Base-by-base conservation (phyloP, 2,329 filamentous ascomycete genomes). In the Neoascochyta sp. region DNA sequence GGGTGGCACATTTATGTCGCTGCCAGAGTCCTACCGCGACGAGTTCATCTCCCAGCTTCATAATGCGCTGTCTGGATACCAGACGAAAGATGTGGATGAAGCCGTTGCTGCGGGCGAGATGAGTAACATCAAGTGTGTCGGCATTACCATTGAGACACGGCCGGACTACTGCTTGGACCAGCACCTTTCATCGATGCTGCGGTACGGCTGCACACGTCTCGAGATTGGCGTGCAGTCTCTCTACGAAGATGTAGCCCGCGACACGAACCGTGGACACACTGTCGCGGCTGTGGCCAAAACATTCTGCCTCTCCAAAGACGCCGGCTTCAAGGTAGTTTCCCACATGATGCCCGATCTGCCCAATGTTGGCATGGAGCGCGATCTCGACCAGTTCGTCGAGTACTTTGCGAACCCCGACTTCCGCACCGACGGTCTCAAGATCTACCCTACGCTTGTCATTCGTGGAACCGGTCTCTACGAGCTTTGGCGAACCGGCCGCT, bases 321-420 rank as follows among this genome's bases (percentile, higher is more conserved):
- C 93, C 5, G 92, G 92, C 1, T 98, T 95, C 75, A 98, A 98
- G 64, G 92, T 98, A 1, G 92, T 98, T 41, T 94, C 86, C 47
- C 92, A 98, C 67, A 98, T 98, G 92, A 98, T 98, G 92, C 92
- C 92, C 1, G 92, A 98, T 60, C 68, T 98, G 26, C 92, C 92
- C 3, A 98, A 98, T 52, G 92, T 98, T 3, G 92, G 92, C 34
- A 95, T 96, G 85, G 93, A 98, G 66, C 83, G 92, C 52, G 92
- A 98, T 59, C 73, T 98, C 23, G 89, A 94, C 56, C 92, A 98
- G 52, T 98, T 98, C 65, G 78, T 86, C 43, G 93, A 98, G 60
- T 98, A 98, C 63, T 98, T 98, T 53, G 88, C 95, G 59, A 96
- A 88, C 60, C 92, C 92, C 1, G 87, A 81, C 22, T 98, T 98